Evolutionary conservation across 2,329 filamentous ascomycete genomes (phyloP), one percentile per base, ranked within the genome.

Genomic region (Sphaerulina populicola): DNA sequence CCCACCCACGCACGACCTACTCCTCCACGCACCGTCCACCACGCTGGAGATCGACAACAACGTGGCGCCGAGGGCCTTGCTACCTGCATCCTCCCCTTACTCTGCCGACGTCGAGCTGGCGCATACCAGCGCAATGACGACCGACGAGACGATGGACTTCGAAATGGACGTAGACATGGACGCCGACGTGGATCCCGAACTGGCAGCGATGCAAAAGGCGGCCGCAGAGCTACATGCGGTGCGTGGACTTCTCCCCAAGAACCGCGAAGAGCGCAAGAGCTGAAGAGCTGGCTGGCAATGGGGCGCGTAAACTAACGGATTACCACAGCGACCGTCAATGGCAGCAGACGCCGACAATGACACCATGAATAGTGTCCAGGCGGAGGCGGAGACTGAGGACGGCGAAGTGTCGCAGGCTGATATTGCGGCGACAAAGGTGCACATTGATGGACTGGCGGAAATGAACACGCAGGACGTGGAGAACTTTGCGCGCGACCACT

Each of bases 391-490:
- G 10, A 56, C 58, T 14, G 65, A 67, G 53, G 66, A 67, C 21
- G 64, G 62, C 18, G 66, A 68, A 50, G 56, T 67, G 1, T 59
- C 62, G 6, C 43, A 50, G n/a, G 52, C 59, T 30, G 64, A 63
- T 9, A 57, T 61, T 9, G 69, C 66, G 52, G 74, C 75, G 14
- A 74, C 81, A 63, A 93, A 93, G 66, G 71, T 96, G n/a, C 84
- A 96, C 68, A 73, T 98, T 47, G 81, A 82, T 53, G 91, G 91
- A 15, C 77, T 97, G 3, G 85, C 94, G 64, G 81, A 84, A 39
- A 74, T 97, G 65, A 87, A 85, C 30, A 89, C 89, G 27, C 77
- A 81, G 49, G 82, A 95, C 57, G 84, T 97, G 61, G 83, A 85
- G 60, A 74, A 78, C 53, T 96, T 89, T 62, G 60, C 63, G 35